These are phyloP conservation scores for Viola pubescens DNA, from an alignment of 441 rosid genomes.

Conservation along the genomic window DNA sequence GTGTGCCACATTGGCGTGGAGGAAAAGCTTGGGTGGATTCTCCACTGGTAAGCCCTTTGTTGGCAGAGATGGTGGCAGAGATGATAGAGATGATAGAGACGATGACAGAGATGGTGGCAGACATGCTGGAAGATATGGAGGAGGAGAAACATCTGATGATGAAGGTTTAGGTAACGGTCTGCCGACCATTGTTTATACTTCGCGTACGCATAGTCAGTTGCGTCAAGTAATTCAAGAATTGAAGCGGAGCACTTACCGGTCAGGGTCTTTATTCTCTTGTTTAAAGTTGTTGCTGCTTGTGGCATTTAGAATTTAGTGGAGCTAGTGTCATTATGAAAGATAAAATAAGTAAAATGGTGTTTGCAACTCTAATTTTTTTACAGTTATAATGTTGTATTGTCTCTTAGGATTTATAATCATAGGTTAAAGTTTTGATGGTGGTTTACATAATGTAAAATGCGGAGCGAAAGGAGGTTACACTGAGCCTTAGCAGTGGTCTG, in stretches of 20 bases:
- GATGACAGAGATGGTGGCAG: conserved; percentile 10
- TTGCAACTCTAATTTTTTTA: no score
- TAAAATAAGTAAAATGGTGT: no score
- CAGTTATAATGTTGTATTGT: no score
- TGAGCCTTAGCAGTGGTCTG: no score
- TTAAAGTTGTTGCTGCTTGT: not conserved
- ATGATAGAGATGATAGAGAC: conserved; percentile 1
- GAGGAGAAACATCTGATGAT: not conserved
- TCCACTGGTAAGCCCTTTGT: conserved; percentile 35
- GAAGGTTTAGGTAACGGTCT: conserved; percentile 13
- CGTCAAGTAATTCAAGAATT: conserved; percentile 88
- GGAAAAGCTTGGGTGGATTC: conserved; percentile 80
- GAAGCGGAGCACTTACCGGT: conserved; percentile 89
- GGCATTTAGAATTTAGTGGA: conserved; percentile 6
- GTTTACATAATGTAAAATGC: no score
- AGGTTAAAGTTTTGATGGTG: no score
- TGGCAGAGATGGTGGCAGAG: conserved; percentile 21
- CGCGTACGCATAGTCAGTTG: conserved; percentile 95
- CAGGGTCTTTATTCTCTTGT: conserved; percentile 6
- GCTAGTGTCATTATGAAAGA: no score
- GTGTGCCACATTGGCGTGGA: conserved; percentile 96
- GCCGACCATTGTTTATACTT: conserved; percentile 79
- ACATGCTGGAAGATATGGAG: not conserved
- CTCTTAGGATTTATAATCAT: no score
- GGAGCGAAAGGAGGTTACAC: no score